Base-by-base conservation (phyloP, 495 filamentous ascomycete genomes). In the Hypoxylon rickii region DNA sequence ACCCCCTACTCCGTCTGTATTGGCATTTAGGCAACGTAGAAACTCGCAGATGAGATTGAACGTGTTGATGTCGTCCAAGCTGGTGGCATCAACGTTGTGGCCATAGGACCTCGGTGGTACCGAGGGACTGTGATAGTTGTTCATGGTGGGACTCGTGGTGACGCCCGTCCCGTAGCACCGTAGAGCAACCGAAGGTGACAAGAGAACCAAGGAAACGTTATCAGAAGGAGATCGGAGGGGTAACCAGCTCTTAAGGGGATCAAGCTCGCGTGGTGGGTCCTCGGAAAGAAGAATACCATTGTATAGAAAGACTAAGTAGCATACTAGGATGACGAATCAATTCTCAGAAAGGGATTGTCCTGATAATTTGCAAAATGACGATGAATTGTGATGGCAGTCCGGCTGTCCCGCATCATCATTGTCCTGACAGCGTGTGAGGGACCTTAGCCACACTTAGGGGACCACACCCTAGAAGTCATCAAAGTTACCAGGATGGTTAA, bases 21-120 rank as follows among this genome's bases (percentile, higher is more conserved):
- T 16, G 11, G 18, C 33, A 8, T 26, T 16, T 36, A 56, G 17
- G 2, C 36, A 22, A 32, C 57, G 52, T 0, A 63, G 33, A 21
- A 63, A 57, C 2, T 49, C 44, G 43, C 47, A 63, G 26, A 7
- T 26, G 12, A 49, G 29, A 15, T 7, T 13, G 11, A 57, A 29
- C 7, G 11, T 19, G 21, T 48, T 43, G 24, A 63, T 50, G 1
- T 54, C 40, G 8, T 7, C 21, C 31, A 49, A 36, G 15, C 21
- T 2, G 24, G 4, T 31, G 24, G 22, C 48, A 32, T 7, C 16
- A 15, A 36, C 7, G 20, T 44, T 34, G 22, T 16, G 17, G 43
- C 10, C 31, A n/a, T 43, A 44, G 12, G 46, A 19, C 19, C 31
- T 5, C 21, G 31, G 15, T 8, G 49, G 17, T 1, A 41, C 29